Percentiles rank a stretch among this genome's conserved stretches.
Evolutionary conservation across 176 grass and related monocot species (phyloP).

Genomic region (Lolium rigidum): DNA sequence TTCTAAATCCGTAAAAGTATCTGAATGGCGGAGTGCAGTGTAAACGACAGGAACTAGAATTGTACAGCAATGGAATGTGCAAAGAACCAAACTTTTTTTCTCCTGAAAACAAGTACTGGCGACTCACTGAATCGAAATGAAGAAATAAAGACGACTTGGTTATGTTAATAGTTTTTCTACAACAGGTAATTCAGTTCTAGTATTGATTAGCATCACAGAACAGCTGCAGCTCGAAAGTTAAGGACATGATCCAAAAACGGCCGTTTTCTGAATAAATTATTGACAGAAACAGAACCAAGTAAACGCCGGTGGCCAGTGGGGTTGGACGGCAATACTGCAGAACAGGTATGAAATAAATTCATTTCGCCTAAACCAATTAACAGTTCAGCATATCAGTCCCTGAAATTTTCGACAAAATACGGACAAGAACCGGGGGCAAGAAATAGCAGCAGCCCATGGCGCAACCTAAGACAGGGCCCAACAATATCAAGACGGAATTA

Average conservation of each 20-base stretch:
- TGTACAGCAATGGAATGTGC: not conserved
- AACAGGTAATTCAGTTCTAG: not conserved
- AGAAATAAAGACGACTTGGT: not conserved
- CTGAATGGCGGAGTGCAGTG: not conserved
- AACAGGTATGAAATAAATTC: not conserved
- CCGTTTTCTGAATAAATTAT: not conserved
- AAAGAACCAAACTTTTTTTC: not conserved
- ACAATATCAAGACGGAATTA: not conserved
- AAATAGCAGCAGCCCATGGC: not conserved
- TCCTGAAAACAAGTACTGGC: not conserved
- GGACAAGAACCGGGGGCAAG: not conserved
- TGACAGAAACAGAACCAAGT: slow-evolving; percentile 1
- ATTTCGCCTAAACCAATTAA: not conserved
- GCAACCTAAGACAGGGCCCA: not conserved
- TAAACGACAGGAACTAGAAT: not conserved
- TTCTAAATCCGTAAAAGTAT: not conserved
- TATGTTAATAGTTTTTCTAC: not conserved
- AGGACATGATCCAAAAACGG: slow-evolving; percentile 9
- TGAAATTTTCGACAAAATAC: not conserved
- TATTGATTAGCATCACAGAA: slow-evolving; percentile 21
- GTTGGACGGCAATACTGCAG: not conserved
- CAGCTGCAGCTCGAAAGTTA: slow-evolving; percentile 29
- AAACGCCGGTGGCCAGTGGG: slow-evolving; percentile 25
- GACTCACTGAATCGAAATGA: not conserved
- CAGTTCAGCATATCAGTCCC: not conserved